Evolutionary conservation across 495 filamentous ascomycete genomes (phyloP).

Genomic region (Penicillium macrosclerotiorum): DNA sequence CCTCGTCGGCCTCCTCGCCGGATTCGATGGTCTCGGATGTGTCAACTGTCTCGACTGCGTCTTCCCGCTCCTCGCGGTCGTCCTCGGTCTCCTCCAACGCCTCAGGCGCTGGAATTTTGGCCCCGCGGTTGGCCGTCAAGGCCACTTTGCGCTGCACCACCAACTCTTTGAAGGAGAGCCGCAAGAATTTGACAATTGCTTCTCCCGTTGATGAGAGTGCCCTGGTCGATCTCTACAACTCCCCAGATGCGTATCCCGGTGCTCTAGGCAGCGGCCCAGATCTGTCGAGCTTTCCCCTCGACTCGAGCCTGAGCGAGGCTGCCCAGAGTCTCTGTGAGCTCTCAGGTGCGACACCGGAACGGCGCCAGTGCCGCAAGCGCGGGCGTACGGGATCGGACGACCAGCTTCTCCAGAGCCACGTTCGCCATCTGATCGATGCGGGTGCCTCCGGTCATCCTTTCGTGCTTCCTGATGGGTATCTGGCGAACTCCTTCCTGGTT

Average conservation of each 20-base stretch:
- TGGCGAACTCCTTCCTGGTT: slow-evolving; percentile 40
- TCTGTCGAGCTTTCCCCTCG: slow-evolving; percentile 52
- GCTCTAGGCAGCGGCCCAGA: slow-evolving; percentile 47
- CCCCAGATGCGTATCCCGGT: slow-evolving; percentile 60
- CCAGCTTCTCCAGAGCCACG: slow-evolving; percentile 65
- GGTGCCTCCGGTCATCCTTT: slow-evolving; percentile 28
- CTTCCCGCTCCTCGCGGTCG: slow-evolving; percentile 64
- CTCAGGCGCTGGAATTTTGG: slow-evolving; percentile 62
- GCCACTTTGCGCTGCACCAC: slow-evolving; percentile 81
- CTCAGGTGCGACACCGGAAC: slow-evolving; percentile 39
- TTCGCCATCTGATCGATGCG: slow-evolving; percentile 55
- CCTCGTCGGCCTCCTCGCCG: slow-evolving; percentile 77
- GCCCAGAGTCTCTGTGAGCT: slow-evolving; percentile 69
- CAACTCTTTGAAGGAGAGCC: slow-evolving; percentile 41
- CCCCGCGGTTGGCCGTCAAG: slow-evolving; percentile 68
- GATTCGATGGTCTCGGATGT: slow-evolving; percentile 89
- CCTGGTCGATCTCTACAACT: slow-evolving; percentile 49
- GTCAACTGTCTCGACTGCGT: slow-evolving; percentile 62
- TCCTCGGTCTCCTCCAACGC: slow-evolving; percentile 73
- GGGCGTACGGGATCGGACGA: slow-evolving; percentile 69
- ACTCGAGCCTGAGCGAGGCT: slow-evolving; percentile 47
- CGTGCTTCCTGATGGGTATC: slow-evolving; percentile 39
- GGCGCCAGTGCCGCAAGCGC: slow-evolving; percentile 57
- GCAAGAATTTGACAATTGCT: slow-evolving; percentile 38
- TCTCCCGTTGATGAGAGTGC: slow-evolving; percentile 52